Evolutionary conservation across 306 rosid genomes (phyloP), one percentile per base, ranked within the genome.

Genomic region (Cyclanthera cordifolia): DNA sequence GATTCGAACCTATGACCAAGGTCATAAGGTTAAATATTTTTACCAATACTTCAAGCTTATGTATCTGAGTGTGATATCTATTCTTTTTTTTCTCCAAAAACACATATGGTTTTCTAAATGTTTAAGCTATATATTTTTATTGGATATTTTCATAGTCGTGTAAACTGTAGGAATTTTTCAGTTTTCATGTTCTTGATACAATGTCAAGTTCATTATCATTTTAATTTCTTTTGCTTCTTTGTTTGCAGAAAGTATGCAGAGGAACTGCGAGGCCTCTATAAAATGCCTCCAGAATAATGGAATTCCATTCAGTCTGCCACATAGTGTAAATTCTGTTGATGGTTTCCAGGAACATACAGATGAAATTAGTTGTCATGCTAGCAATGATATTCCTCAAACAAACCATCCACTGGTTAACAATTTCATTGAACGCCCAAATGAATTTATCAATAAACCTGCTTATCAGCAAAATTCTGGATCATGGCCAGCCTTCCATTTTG

Each of bases 261-360:
- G 87, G 79, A 77, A 51, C 79, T 84, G 90, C 20, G 95, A 88
- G 97, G 90, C 90, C 79, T 86, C 95, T 72, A 74, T 84, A 28
- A 88, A 87, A 72, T 88, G 93, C 89, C 90, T 86, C 85, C 93
- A 84, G 78, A 84, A 80, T 70, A 86, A 82, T 83, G 90, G 84
- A 49, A 76, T 81, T 69, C 90, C 89, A 66, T 86, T 78, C 83
- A 79, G 76, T 69, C 76, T 80, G 49, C 85, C 77, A 30, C 73
- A 78, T 73, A 77, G 81, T 75, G 95, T 87, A 77, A 80, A 82
- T 79, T 82, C 90, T 53, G 60, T 74, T 20, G 83, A 80, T 78
- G 90, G 81, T 50, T 77, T 78, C 77, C 46, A 82, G 20, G 80
- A 81, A 63, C 75, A 72, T 60, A 82, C 84, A 70, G 82, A 79